Percentiles rank a stretch among this genome's conserved stretches.
Conservation (phyloP, 1,139 yeast species). For the Kazachstania sp. region DNA sequence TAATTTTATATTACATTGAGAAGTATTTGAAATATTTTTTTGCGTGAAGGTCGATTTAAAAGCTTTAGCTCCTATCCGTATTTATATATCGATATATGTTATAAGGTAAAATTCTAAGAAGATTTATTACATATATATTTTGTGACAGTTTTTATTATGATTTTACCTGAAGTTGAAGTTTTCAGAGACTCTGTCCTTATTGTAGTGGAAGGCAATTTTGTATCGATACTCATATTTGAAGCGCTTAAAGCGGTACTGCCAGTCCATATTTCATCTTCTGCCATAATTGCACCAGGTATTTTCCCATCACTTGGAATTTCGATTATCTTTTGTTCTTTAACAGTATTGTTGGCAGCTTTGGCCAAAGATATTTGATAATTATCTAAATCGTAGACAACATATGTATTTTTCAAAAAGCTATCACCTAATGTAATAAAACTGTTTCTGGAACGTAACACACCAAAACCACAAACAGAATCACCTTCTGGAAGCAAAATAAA, state of each 20-base stretch:
- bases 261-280: slow-evolving; percentile 16
- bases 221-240: slow-evolving; percentile 5
- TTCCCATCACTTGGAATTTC: slow-evolving; percentile 14
- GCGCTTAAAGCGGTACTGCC: slow-evolving; percentile 10
- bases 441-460: slow-evolving; percentile 29
- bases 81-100: neutral
- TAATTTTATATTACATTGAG: neutral
- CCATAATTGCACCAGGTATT: slow-evolving; percentile 14
- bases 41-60: too few relatives aligned
- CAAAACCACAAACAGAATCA: slow-evolving; percentile 32
- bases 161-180: neutral
- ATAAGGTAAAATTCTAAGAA: neutral
- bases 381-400: slow-evolving; percentile 70
- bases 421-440: slow-evolving; percentile 48
- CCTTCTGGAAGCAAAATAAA: slow-evolving; percentile 27
- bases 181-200: neutral
- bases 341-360: slow-evolving; percentile 9
- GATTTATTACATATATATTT: neutral
- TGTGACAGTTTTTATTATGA: neutral
- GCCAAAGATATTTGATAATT: slow-evolving; percentile 59
- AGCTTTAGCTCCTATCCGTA: neutral
- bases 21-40: neutral
- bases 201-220: neutral
- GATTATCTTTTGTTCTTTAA: slow-evolving; percentile 3
- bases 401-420: slow-evolving; percentile 60